phyloP scores from a whole-genome alignment of 2,329 filamentous ascomycete genomes.

The Aspergillus fijiensis region DNA sequence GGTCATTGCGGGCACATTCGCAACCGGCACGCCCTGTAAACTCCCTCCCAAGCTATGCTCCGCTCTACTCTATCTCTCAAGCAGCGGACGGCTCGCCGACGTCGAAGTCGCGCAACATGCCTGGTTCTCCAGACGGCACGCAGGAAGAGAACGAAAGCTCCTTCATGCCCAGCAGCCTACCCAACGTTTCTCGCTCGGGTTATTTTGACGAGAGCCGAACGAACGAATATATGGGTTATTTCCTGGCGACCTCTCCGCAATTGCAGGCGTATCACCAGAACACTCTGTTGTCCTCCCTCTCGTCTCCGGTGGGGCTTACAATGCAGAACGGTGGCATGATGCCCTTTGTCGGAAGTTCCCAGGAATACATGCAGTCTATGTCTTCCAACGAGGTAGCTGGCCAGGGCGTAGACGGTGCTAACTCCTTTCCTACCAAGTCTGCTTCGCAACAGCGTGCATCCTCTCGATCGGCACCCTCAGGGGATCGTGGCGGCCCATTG shows the following conservation, averaged over 20 bases:
- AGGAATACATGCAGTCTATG: slow-evolving; percentile 34
- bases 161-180: slow-evolving; percentile 33
- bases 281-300: slow-evolving; percentile 38
- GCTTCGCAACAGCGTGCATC: slow-evolving; percentile 25
- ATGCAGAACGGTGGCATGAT: slow-evolving; percentile 40
- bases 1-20: slow-evolving; percentile 49
- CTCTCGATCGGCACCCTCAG: slow-evolving; percentile 29
- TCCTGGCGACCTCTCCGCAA: slow-evolving; percentile 46
- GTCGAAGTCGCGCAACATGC: slow-evolving; percentile 31
- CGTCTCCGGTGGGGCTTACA: slow-evolving; percentile 39
- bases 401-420: slow-evolving; percentile 25
- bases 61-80: slow-evolving; percentile 35
- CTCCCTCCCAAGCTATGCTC: slow-evolving; percentile 35
- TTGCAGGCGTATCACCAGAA: slow-evolving; percentile 43
- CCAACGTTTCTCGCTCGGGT: slow-evolving; percentile 33
- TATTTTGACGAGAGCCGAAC: slow-evolving; percentile 40
- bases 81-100: slow-evolving; percentile 30
- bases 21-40: slow-evolving; percentile 49
- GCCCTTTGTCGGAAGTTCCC: slow-evolving; percentile 32
- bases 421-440: slow-evolving; percentile 21
- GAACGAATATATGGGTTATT: slow-evolving; percentile 49
- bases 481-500: slow-evolving; percentile 40
- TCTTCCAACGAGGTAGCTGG: slow-evolving; percentile 26
- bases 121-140: slow-evolving; percentile 35
- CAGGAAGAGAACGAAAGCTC: slow-evolving; percentile 35